Percentiles rank a stretch among this genome's conserved stretches.
Evolutionary conservation across 2,329 filamentous ascomycete genomes (phyloP).

Genomic region (Plectosphaerella plurivora): DNA sequence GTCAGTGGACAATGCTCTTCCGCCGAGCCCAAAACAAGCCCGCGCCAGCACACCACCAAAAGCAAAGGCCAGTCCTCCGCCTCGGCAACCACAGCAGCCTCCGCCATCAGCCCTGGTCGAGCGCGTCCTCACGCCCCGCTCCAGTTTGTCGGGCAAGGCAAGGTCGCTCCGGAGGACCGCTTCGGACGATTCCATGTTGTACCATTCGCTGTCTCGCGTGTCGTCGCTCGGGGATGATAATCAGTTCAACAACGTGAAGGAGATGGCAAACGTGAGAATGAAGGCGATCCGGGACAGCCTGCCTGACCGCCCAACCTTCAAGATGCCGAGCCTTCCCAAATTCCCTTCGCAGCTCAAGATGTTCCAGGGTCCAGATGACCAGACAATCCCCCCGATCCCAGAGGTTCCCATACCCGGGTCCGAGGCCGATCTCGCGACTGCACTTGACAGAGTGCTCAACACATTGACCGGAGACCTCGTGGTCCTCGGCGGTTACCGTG

Average conservation of each 20-base stretch:
- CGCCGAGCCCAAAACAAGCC: neutral
- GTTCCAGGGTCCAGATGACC: slow-evolving; percentile 5
- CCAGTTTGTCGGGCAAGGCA: neutral
- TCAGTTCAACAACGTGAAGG: slow-evolving; percentile 73
- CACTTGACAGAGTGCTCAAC: slow-evolving; percentile 55
- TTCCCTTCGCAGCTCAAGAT: slow-evolving; percentile 32
- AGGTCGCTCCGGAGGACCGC: slow-evolving; percentile 52
- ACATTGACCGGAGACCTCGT: slow-evolving; percentile 79
- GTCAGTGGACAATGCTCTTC: neutral
- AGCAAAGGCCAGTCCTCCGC: neutral
- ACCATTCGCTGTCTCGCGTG: slow-evolving; percentile 69
- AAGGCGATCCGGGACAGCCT: slow-evolving; percentile 89
- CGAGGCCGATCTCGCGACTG: slow-evolving; percentile 14
- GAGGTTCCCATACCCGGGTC: slow-evolving; percentile 15
- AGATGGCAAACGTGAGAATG: slow-evolving; percentile 82
- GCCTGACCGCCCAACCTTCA: slow-evolving; percentile 74
- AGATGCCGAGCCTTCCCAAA: slow-evolving; percentile 58
- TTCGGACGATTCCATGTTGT: slow-evolving; percentile 76
- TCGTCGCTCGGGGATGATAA: slow-evolving; percentile 83
- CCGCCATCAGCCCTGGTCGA: neutral
- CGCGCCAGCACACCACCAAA: slow-evolving; percentile 2
- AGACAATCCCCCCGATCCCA: slow-evolving; percentile 10
- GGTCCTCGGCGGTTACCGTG: slow-evolving; percentile 84
- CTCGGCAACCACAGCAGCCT: neutral
- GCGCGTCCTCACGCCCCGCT: neutral